Conservation (phyloP, 371 early-diverging fungal species). For the Funneliformis caledonium region DNA sequence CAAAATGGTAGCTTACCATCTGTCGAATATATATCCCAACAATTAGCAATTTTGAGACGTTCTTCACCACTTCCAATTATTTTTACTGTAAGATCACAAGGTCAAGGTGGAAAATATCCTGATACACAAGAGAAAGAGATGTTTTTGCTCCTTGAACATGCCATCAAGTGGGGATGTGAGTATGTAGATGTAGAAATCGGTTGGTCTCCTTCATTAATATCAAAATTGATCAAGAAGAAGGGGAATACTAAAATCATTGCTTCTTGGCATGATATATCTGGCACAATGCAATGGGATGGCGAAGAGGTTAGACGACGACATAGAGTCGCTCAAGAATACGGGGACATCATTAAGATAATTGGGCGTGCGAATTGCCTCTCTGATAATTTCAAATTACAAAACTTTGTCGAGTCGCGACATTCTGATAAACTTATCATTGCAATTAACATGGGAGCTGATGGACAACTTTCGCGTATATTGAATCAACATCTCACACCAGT, state of each 20-base stretch:
- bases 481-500: slow-evolving; percentile 91
- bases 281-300: slow-evolving; percentile 67
- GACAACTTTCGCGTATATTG: slow-evolving; percentile 87
- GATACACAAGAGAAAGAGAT: slow-evolving; percentile 64
- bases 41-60: slow-evolving; percentile 80
- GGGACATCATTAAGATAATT: slow-evolving; percentile 92
- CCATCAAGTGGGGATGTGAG: slow-evolving; percentile 89
- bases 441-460: slow-evolving; percentile 90
- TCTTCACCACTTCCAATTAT: slow-evolving; percentile 81
- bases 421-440: slow-evolving; percentile 75
- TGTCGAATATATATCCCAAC: slow-evolving; percentile 74
- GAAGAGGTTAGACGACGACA: slow-evolving; percentile 63
- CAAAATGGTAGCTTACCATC: slow-evolving; percentile 47
- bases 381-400: slow-evolving; percentile 81
- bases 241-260: slow-evolving; percentile 77
- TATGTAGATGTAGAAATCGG: slow-evolving; percentile 91
- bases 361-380: slow-evolving; percentile 73
- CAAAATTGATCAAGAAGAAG: slow-evolving; percentile 53
- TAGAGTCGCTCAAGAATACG: slow-evolving; percentile 55
- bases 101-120: slow-evolving; percentile 90
- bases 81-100: slow-evolving; percentile 87
- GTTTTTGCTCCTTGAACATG: slow-evolving; percentile 70
- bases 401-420: slow-evolving; percentile 56
- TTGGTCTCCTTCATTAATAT: slow-evolving; percentile 44
- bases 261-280: slow-evolving; percentile 87